phyloP scores from a whole-genome alignment of 2,329 filamentous ascomycete genomes.

The Zopfia rhizophila region DNA sequence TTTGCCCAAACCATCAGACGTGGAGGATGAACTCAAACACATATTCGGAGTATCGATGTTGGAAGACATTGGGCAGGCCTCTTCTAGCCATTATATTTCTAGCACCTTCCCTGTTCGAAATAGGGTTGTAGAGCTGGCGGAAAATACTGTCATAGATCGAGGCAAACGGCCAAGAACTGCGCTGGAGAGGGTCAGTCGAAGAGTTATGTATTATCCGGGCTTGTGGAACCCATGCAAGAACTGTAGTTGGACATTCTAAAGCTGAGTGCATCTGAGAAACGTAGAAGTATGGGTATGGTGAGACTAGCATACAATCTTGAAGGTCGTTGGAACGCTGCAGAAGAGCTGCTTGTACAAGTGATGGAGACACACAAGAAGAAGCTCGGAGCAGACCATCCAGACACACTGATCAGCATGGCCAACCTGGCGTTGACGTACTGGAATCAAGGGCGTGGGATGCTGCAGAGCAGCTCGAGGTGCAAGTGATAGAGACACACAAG shows the following conservation, averaged over 20 bases:
- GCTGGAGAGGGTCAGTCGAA: slow-evolving; percentile 19
- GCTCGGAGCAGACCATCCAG: no score
- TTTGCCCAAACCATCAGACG: slow-evolving; percentile 10
- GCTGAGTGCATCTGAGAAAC: slow-evolving; percentile 19
- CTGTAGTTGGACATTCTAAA: slow-evolving; percentile 18
- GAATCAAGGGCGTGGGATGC: no score
- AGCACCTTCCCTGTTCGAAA: slow-evolving; percentile 5
- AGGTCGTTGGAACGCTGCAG: no score
- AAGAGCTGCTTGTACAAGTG: no score
- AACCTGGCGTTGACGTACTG: no score
- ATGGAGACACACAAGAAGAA: no score
- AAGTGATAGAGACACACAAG: no score
- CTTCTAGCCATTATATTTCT: slow-evolving; percentile 4
- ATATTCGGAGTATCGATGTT: slow-evolving; percentile 16
- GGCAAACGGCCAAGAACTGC: slow-evolving; percentile 23
- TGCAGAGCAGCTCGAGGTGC: no score
- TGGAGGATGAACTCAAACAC: slow-evolving; percentile 15
- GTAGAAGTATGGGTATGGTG: no score
- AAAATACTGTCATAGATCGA: slow-evolving; percentile 20
- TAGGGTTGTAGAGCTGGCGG: slow-evolving; percentile 13
- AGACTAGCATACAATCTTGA: no score
- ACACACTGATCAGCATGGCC: no score
- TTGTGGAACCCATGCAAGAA: slow-evolving; percentile 19
- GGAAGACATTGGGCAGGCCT: slow-evolving; percentile 13
- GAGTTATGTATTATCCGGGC: slow-evolving; percentile 15